Base-by-base conservation (phyloP, 495 filamentous ascomycete species). In the Hypoxylon intermedium region DNA sequence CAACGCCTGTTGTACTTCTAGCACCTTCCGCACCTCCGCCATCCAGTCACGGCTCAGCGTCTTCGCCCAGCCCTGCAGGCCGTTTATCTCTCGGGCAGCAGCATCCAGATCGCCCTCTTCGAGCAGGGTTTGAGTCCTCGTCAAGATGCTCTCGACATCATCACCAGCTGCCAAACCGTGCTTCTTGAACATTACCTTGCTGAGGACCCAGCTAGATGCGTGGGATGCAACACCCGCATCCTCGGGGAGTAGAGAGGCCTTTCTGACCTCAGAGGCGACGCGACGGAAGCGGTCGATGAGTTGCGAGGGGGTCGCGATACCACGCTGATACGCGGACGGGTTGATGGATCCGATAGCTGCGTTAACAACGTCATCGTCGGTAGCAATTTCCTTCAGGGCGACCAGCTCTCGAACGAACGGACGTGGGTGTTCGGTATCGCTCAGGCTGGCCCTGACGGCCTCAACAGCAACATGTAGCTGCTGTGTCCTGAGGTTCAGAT, bases 251-350 rank as follows among this genome's bases (percentile, higher is more conserved):
- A 98, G 81, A 40, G 87, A 87, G 16, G 94, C 93, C 81, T 98
- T 98, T 62, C 95, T 85, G 15, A 98, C 94, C 77, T 98, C 95
- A 52, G 79, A 77, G 7, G 93, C 89, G n/a, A 98, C 93, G 30
- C 91, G 87, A 37, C 94, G 89, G 87, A 98, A 98, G 48, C 93
- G 89, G 73, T 97, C 94, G 52, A 98, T 87, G 15, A 98, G 87
- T 72, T 93, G 88, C 4, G 89, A 77, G 0, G 87, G 77, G 1
- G 90, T 92, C 19, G 92, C 85, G 53, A 98, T 87, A 58, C 94
- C 94, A 42, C 87, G 86, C 79, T 97, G 93, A 76, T 98, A 98
- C 28, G 95, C 92, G 9, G 83, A 81, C 5, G 94, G 94, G 77
- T 94, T 92, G 77, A 98, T 97, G 50, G 92, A 94, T 2, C 87